Conservation (phyloP, 805 yeast genomes). For the Clavispora phyllophila region DNA sequence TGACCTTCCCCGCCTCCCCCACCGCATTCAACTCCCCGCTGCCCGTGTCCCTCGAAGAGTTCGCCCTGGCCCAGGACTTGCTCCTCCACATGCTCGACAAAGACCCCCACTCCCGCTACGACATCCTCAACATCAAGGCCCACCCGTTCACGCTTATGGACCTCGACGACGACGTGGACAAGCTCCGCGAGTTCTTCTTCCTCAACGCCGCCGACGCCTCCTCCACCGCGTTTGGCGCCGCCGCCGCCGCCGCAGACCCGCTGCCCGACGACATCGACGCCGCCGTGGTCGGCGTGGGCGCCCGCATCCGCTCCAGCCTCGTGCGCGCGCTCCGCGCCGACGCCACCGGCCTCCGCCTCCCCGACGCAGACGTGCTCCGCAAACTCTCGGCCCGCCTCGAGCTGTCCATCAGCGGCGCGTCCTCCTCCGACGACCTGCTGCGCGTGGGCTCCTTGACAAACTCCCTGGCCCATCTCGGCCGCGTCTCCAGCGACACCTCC, state of each 20-base stretch:
- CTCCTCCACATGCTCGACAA: conserved; percentile 59
- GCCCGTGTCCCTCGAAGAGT: conserved; percentile 39
- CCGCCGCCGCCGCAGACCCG: conserved; percentile 45
- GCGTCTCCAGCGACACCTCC: conserved; percentile 16
- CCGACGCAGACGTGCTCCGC: conserved; percentile 19
- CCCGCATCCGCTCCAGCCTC: conserved; percentile 40
- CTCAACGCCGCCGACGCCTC: conserved; percentile 17
- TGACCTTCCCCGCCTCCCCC: conserved; percentile 49
- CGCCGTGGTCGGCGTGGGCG: conserved; percentile 81
- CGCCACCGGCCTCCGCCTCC: conserved; percentile 3
- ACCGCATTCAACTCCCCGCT: conserved; percentile 34
- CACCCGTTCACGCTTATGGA: conserved; percentile 62
- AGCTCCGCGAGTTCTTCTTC: conserved; percentile 31
- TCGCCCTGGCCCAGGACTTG: conserved; percentile 51
- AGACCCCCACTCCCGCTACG: conserved; percentile 63
- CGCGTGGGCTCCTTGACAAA: conserved; percentile 12
- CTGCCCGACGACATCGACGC: conserved; percentile 64
- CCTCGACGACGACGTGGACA: conserved; percentile 31
- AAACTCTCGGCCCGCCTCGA: conserved; percentile 22
- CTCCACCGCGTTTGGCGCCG: conserved; percentile 12
- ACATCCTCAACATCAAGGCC: conserved; percentile 63
- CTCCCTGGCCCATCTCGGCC: conserved; percentile 9
- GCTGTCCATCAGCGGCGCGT: conserved; percentile 17
- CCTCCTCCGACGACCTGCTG: conserved; percentile 28
- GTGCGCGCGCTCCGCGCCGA: conserved; percentile 31